A percentile compares a stretch with the other conserved stretches of the same genome.
phyloP scores from a whole-genome alignment of 2,329 filamentous ascomycete genomes.

The Aureobasidium vineae region DNA sequence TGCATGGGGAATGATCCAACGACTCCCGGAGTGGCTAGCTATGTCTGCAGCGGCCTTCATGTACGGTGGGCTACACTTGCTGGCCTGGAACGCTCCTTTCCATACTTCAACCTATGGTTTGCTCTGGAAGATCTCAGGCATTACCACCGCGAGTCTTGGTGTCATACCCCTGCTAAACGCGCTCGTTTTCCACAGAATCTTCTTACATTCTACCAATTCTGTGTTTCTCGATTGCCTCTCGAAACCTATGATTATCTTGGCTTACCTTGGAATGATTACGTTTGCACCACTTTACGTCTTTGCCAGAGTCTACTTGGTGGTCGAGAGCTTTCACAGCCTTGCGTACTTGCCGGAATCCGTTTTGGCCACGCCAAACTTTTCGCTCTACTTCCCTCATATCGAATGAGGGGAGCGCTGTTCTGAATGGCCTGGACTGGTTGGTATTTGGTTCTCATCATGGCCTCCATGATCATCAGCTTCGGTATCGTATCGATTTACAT shows the following conservation, averaged over 20 bases:
- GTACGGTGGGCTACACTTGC: conserved; percentile 31
- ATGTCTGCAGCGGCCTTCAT: conserved; percentile 24
- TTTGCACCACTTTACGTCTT: conserved; percentile 15
- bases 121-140: not conserved
- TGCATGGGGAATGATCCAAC: too few species aligned
- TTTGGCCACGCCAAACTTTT: conserved; percentile 24
- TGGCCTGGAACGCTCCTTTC: conserved; percentile 35
- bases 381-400: conserved; percentile 30
- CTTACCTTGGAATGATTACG: too few species aligned
- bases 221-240: too few species aligned
- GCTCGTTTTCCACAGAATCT: too few species aligned
- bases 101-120: not conserved
- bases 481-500: not conserved
- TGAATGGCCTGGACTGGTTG: not conserved
- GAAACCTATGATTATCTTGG: too few species aligned
- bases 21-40: not conserved
- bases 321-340: conserved; percentile 29
- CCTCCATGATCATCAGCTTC: not conserved
- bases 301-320: conserved; percentile 28
- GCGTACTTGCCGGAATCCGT: conserved; percentile 27
- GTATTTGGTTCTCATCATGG: not conserved
- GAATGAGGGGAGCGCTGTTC: not conserved
- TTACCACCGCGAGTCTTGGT: not conserved
- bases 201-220: too few species aligned
- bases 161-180: too few species aligned